phyloP scores from a whole-genome alignment of 352 stramenopile genomes.

The Plasmopara muralis region DNA sequence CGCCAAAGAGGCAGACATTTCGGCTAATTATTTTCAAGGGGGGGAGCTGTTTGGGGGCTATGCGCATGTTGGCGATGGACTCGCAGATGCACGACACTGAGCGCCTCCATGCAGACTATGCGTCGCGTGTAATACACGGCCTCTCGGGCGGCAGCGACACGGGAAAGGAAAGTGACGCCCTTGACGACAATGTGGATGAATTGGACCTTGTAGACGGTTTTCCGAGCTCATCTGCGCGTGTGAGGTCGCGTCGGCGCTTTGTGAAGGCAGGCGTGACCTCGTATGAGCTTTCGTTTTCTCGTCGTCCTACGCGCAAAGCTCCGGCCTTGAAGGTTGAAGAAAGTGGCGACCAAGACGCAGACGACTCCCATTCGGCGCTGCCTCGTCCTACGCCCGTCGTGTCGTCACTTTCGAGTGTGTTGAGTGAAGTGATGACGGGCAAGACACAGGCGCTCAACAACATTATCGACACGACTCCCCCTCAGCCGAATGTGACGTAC shows the following conservation, averaged over 20 bases:
- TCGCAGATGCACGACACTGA: constrained; percentile 21
- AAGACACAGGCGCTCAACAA: constrained; percentile 34
- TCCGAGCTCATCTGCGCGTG: constrained; percentile 16
- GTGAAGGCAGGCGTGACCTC: constrained; percentile 39
- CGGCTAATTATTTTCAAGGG: background rate
- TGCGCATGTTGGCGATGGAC: constrained; percentile 30
- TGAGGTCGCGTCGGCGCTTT: constrained; percentile 34
- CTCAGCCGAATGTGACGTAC: constrained; percentile 28
- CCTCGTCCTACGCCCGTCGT: constrained; percentile 12
- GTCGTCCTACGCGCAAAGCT: constrained; percentile 11
- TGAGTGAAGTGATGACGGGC: constrained; percentile 43
- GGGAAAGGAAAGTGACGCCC: constrained; percentile 10
- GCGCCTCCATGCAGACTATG: constrained; percentile 5
- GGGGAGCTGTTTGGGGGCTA: background rate
- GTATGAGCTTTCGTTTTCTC: constrained; percentile 44
- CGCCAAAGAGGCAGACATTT: background rate
- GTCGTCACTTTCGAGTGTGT: constrained; percentile 46
- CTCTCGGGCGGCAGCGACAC: constrained; percentile 5
- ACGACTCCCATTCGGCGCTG: constrained; percentile 7
- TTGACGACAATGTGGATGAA: constrained; percentile 14
- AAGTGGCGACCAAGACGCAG: constrained; percentile 4
- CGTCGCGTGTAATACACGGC: constrained; percentile 3
- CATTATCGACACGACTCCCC: constrained; percentile 36
- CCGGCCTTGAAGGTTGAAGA: background rate
- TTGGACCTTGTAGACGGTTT: constrained; percentile 24